Evolutionary conservation across 257 asterid species (phyloP).

Genomic region (Misopates orontium): DNA sequence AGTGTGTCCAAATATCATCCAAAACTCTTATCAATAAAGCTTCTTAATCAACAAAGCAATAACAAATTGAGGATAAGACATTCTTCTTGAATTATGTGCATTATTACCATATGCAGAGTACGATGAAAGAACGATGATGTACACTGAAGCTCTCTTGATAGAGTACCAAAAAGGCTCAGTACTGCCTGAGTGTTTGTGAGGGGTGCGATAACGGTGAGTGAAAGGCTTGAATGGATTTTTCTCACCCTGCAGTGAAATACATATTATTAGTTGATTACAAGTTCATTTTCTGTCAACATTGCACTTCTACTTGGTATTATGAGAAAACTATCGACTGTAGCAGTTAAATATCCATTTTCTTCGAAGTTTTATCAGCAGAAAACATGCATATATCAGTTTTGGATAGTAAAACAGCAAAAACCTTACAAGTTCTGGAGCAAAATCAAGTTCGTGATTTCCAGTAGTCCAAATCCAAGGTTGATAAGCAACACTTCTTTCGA

Average conservation of each 20-base stretch:
- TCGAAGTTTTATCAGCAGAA: no score
- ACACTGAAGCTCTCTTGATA: conserved; percentile 84
- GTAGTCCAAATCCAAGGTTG: conserved; percentile 94
- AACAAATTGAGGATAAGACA: neutral
- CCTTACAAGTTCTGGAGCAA: conserved; percentile 65
- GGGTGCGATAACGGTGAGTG: conserved; percentile 61
- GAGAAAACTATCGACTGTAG: no score
- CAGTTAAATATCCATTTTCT: no score
- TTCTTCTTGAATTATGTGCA: neutral
- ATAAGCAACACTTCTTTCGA: conserved; percentile 72
- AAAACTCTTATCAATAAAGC: neutral
- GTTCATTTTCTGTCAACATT: no score
- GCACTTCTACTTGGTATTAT: no score
- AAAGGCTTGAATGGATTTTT: conserved; percentile 77
- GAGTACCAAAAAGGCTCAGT: conserved; percentile 83
- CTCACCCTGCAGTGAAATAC: conserved; percentile 68
- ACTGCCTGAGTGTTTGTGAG: conserved; percentile 63
- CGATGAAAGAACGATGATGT: conserved; percentile 83
- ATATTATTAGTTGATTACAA: neutral
- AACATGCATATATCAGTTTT: no score
- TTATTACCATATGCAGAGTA: conserved; percentile 82
- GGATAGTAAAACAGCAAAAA: no score
- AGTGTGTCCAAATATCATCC: no score
- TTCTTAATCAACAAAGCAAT: neutral
- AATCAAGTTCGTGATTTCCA: conserved; percentile 83